These are phyloP conservation scores for Spathaspora sp. DNA, from an alignment of 805 yeast species.

Conservation along the genomic window DNA sequence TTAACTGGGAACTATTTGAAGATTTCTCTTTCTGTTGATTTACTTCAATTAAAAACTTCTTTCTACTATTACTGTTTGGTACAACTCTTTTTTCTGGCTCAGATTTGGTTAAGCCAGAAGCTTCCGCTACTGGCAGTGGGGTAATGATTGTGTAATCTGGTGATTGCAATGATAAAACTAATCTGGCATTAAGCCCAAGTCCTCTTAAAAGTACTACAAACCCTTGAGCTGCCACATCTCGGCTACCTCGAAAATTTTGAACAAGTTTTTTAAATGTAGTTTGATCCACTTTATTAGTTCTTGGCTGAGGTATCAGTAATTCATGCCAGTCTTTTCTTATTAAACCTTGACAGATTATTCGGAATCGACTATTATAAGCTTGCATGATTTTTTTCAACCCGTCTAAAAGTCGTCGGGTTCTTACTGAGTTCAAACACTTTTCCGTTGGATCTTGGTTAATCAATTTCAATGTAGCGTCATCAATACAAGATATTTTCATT, in stretches of 20 bases:
- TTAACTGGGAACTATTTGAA: conserved; percentile 10
- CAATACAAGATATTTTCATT: conserved; percentile 27
- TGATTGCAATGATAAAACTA: conserved; percentile 84
- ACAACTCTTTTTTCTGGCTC: background rate
- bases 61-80: conserved; percentile 2
- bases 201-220: conserved; percentile 75
- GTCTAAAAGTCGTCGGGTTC: conserved; percentile 69
- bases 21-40: conserved; percentile 11
- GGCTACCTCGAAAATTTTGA: conserved; percentile 54
- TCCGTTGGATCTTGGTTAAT: background rate
- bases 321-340: conserved; percentile 35
- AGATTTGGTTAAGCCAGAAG: background rate
- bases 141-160: conserved; percentile 65
- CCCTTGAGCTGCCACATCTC: conserved; percentile 84
- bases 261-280: conserved; percentile 44
- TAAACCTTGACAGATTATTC: conserved; percentile 40
- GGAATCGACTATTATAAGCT: conserved; percentile 56
- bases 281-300: conserved; percentile 26
- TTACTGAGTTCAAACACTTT: conserved; percentile 28
- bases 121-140: background rate
- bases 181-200: conserved; percentile 64
- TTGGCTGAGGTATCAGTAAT: conserved; percentile 17
- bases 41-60: conserved; percentile 1
- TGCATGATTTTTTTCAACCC: conserved; percentile 66
- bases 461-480: background rate